phyloP scores from a whole-genome alignment of 2,329 filamentous ascomycete species.

The Lachnellula subtilissima region DNA sequence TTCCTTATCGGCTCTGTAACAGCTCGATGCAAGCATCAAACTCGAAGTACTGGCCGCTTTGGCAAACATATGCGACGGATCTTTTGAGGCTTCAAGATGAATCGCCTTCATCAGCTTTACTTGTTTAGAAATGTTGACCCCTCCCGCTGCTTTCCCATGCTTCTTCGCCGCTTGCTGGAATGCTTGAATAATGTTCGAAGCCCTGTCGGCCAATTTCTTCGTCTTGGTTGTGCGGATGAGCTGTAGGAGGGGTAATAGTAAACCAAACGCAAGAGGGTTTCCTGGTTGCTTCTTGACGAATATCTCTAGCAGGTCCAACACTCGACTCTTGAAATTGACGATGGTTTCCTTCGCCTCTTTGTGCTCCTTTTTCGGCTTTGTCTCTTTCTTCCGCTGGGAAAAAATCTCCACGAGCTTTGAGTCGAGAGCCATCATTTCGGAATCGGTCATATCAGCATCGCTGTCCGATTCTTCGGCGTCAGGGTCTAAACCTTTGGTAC shows the following conservation, averaged over 20 bases:
- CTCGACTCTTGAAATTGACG: slow-evolving; percentile 89
- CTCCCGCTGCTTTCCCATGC: slow-evolving; percentile 38
- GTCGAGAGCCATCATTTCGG: slow-evolving; percentile 89
- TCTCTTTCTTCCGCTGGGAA: slow-evolving; percentile 63
- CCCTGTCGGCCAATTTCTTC: slow-evolving; percentile 70
- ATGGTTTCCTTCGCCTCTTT: slow-evolving; percentile 85
- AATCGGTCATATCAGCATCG: slow-evolving; percentile 86
- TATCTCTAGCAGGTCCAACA: slow-evolving; percentile 80
- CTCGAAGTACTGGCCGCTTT: slow-evolving; percentile 70
- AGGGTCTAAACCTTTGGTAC: slow-evolving; percentile 62
- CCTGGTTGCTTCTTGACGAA: slow-evolving; percentile 76
- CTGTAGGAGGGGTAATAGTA: slow-evolving; percentile 71
- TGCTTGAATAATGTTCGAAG: slow-evolving; percentile 64
- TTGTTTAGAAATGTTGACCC: slow-evolving; percentile 37
- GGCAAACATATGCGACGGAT: slow-evolving; percentile 64
- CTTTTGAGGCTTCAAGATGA: slow-evolving; percentile 62
- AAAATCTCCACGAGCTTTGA: slow-evolving; percentile 80
- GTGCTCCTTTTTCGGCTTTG: slow-evolving; percentile 73
- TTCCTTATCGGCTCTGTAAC: slow-evolving; percentile 51
- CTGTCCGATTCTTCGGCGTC: slow-evolving; percentile 53
- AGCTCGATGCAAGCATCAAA: slow-evolving; percentile 58
- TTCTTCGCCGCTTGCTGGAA: slow-evolving; percentile 65
- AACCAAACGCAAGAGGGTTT: slow-evolving; percentile 60
- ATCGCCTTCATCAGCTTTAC: slow-evolving; percentile 56
- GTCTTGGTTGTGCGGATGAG: slow-evolving; percentile 72